Evolutionary conservation across 2,329 filamentous ascomycete species (phyloP).

Genomic region (Ophiostoma populinum): DNA sequence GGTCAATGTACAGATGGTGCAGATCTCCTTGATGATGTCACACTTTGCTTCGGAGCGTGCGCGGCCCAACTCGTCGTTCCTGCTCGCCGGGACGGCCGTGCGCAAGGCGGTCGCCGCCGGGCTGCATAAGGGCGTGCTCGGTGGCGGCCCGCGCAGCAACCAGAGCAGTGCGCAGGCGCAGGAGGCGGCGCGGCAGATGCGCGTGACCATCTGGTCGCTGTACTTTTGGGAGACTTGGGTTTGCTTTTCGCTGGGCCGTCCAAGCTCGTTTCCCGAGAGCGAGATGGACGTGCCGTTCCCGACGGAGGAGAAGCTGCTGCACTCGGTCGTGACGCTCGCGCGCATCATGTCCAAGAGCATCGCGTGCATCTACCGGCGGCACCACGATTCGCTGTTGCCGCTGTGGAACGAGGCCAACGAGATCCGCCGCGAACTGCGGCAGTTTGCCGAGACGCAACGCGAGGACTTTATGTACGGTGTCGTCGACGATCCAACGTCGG

Average conservation of each 20-base stretch:
- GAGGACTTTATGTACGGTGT: conserved; percentile 8
- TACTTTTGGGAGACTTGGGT: conserved; percentile 12
- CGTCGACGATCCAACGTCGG: conserved; percentile 5
- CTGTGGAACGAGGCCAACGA: conserved; percentile 11
- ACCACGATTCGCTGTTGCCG: conserved; percentile 10
- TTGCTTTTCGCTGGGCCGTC: conserved; percentile 10
- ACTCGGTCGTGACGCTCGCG: conserved; percentile 7
- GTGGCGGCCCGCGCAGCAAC: background rate
- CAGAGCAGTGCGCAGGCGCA: background rate
- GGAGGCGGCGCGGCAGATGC: conserved; percentile 7
- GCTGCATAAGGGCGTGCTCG: conserved; percentile 10
- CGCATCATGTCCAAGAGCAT: conserved; percentile 10
- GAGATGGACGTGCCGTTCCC: conserved; percentile 11
- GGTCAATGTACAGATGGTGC: conserved; percentile 11
- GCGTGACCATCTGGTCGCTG: conserved; percentile 9
- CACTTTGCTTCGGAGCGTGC: conserved; percentile 9
- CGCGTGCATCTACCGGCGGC: conserved; percentile 8
- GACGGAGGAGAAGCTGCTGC: conserved; percentile 9
- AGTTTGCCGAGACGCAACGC: conserved; percentile 9
- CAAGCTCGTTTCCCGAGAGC: conserved; percentile 9
- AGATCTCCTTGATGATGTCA: conserved; percentile 11
- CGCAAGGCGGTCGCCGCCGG: conserved; percentile 10
- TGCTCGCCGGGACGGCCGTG: conserved; percentile 8
- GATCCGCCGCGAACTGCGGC: conserved; percentile 8
- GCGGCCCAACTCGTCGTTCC: conserved; percentile 9